phyloP scores from a whole-genome alignment of 2,329 filamentous ascomycete genomes.

The Stagonosporopsis tanaceti region DNA sequence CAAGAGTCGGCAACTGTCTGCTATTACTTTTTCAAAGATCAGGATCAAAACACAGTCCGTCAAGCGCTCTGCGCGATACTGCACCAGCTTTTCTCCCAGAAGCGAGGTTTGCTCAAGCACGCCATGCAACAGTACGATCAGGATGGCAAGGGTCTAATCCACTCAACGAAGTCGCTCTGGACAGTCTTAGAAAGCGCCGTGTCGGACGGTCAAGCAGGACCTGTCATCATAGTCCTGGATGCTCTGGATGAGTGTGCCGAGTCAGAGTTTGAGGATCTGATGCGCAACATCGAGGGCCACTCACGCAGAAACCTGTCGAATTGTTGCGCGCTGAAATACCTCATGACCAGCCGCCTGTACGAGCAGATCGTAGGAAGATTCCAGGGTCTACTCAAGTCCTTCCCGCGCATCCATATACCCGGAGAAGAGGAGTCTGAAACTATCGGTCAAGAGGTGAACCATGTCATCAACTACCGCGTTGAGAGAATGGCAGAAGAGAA shows the following conservation, averaged over 20 bases:
- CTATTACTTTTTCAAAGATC: slow-evolving; percentile 36
- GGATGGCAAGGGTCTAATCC: slow-evolving; percentile 22
- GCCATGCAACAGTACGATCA: slow-evolving; percentile 24
- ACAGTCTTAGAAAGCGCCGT: slow-evolving; percentile 21
- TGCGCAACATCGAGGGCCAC: slow-evolving; percentile 23
- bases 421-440: slow-evolving; percentile 30
- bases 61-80: slow-evolving; percentile 31
- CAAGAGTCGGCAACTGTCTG: slow-evolving; percentile 25
- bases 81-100: slow-evolving; percentile 29
- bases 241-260: slow-evolving; percentile 28
- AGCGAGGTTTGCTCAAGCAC: slow-evolving; percentile 25
- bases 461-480: slow-evolving; percentile 26
- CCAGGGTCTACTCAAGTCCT: slow-evolving; percentile 17
- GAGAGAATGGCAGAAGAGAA: slow-evolving; percentile 22
- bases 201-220: slow-evolving; percentile 21
- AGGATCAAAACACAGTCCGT: slow-evolving; percentile 30
- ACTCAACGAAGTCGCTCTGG: slow-evolving; percentile 31
- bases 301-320: neutral
- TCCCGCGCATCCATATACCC: slow-evolving; percentile 30
- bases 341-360: slow-evolving; percentile 32
- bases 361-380: slow-evolving; percentile 24
- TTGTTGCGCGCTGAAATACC: slow-evolving; percentile 16
- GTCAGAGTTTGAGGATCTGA: slow-evolving; percentile 22
- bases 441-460: slow-evolving; percentile 30
- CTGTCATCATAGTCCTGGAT: slow-evolving; percentile 29